A percentile compares a stretch with the other conserved stretches of the same genome.
These are phyloP conservation scores for Pugionium cornutum DNA, from an alignment of 345 rosid species.

Conservation along the genomic window DNA sequence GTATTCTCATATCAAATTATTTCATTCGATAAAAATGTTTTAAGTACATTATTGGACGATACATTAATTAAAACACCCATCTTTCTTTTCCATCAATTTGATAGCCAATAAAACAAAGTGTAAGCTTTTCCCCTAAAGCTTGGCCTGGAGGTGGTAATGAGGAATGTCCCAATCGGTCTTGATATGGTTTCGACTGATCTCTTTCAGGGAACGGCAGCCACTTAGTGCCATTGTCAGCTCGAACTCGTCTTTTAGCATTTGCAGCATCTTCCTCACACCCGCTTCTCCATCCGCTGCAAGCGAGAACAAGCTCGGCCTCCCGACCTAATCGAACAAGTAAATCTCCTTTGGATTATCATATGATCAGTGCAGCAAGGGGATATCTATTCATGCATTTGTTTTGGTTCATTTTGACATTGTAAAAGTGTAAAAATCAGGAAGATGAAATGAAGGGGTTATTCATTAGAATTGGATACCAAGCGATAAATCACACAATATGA, in stretches of 20 bases:
- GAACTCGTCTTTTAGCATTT: slow-evolving; percentile 78
- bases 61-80: not conserved
- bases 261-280: slow-evolving; percentile 66
- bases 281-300: slow-evolving; percentile 83
- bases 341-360: not conserved
- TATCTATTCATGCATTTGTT: not conserved
- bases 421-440: not conserved
- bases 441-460: not conserved
- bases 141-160: slow-evolving; percentile 37
- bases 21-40: no score
- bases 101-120: not conserved
- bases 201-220: slow-evolving; percentile 81
- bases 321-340: slow-evolving; percentile 52
- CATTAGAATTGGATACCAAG: not conserved
- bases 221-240: slow-evolving; percentile 93
- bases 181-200: slow-evolving; percentile 75
- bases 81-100: slow-evolving; percentile 5
- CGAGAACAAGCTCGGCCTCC: slow-evolving; percentile 83
- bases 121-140: slow-evolving; percentile 38
- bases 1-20: no score
- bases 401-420: not conserved
- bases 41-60: not conserved
- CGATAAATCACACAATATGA: not conserved
- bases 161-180: slow-evolving; percentile 73
- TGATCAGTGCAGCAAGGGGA: not conserved